Evolutionary conservation across 768 basidiomycete species (phyloP), one percentile per base, ranked within the genome.

Genomic region (Galerina marginata): DNA sequence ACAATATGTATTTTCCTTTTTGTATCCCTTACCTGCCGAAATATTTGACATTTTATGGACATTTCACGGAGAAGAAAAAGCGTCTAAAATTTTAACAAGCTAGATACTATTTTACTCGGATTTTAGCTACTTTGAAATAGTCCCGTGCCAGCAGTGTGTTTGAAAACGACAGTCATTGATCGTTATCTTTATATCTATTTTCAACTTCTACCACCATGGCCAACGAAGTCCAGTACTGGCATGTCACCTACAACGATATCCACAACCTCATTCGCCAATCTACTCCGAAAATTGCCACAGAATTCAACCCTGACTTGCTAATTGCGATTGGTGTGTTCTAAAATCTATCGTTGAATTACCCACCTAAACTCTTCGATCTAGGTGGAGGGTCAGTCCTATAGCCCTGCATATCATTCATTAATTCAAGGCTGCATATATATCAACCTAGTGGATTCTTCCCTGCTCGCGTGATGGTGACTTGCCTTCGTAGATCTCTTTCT

Each of bases 241-340:
- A 80, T 57, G 80, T 89, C 57, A 96, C 93, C 16, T 97, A 97
- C 80, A 96, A 96, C 68, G 90, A 96, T 52, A 88, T 96, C 56
- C 95, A 97, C 81, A 92, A 92, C 65, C 82, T 94, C 62, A 95
- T 96, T 67, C 87, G 87, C 67, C 78, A 75, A 11, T 79, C 82
- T 1, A 87, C 90, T 1, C 79, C 80, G 49, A 79, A 83, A 68
- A 94, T 98, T 67, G 89, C 87, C 36, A 72, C 72, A 4, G 83
- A 88, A 46, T 99, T 96, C 77, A 90, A 90, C 67, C 94, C 94
- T n/a, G 87, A 94, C 72, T 74, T 94, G 61, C 77, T 96, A 69
- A 83, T 96, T 59, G 93, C 93, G 7, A 95, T 94, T 62, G 92
- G 92, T 86, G 60, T 47, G 80, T 72, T 40, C 40, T 49, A 43